Conservation (phyloP, 495 filamentous ascomycete species). For the Penicillium lagena region DNA sequence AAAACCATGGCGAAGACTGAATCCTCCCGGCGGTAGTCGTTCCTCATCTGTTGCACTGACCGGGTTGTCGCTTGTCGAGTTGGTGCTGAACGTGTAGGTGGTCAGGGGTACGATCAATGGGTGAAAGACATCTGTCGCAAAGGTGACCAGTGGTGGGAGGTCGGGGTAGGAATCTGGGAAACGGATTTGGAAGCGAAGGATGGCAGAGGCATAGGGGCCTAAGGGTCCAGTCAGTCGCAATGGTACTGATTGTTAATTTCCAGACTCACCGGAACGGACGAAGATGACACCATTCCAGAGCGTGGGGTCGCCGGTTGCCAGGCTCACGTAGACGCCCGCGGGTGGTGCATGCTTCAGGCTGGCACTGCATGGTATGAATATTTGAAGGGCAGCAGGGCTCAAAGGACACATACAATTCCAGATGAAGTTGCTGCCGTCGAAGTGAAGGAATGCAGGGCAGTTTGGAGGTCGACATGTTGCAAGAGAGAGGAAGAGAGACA, state of each 20-base stretch:
- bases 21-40: constrained; percentile 76
- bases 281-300: constrained; percentile 89
- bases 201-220: constrained; percentile 84
- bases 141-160: constrained; percentile 75
- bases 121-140: constrained; percentile 89
- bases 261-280: constrained; percentile 66
- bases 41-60: constrained; percentile 77
- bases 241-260: not conserved
- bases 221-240: not conserved
- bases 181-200: constrained; percentile 83
- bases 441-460: constrained; percentile 40
- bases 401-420: constrained; percentile 63
- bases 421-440: constrained; percentile 60
- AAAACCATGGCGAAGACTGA: constrained; percentile 84
- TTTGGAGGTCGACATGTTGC: constrained; percentile 33
- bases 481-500: not conserved
- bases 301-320: constrained; percentile 71
- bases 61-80: constrained; percentile 59
- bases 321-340: constrained; percentile 76
- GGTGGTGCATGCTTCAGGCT: constrained; percentile 76
- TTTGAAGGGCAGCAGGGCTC: not conserved
- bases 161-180: constrained; percentile 79
- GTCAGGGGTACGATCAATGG: constrained; percentile 85
- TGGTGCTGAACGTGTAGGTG: constrained; percentile 82
- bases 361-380: constrained; percentile 45